phyloP scores from a whole-genome alignment of 2,329 filamentous ascomycete genomes.

The Eutypella sp. region DNA sequence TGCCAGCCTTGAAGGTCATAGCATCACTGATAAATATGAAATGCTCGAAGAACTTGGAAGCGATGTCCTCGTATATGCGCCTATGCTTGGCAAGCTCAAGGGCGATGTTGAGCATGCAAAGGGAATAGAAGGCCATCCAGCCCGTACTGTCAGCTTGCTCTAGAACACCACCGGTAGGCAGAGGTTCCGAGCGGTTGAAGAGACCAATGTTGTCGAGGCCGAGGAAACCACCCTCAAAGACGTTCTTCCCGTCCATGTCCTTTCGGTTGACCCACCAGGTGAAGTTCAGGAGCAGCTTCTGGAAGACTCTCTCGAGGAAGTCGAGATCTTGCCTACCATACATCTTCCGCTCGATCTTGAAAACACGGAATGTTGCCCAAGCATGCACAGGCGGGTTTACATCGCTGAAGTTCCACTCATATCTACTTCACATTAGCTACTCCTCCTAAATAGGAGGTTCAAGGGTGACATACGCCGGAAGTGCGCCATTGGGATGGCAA shows the following conservation, averaged over 20 bases:
- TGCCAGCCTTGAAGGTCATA: constrained; percentile 78
- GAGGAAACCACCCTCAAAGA: constrained; percentile 94
- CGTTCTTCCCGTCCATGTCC: constrained; percentile 89
- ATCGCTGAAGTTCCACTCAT: constrained; percentile 97
- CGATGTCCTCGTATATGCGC: constrained; percentile 92
- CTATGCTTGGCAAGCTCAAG: constrained; percentile 93
- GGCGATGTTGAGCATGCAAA: constrained; percentile 95
- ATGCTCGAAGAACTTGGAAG: constrained; percentile 97
- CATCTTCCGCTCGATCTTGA: constrained; percentile 98
- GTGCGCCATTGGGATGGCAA: constrained; percentile 93
- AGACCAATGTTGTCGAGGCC: constrained; percentile 95
- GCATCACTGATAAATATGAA: constrained; percentile 97
- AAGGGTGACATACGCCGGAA: constrained; percentile 64
- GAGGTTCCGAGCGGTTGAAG: constrained; percentile 92
- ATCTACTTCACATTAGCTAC: constrained; percentile 33
- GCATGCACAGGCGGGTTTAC: constrained; percentile 96
- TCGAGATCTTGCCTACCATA: constrained; percentile 93
- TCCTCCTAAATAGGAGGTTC: not conserved
- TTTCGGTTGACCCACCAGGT: constrained; percentile 99
- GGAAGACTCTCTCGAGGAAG: constrained; percentile 93
- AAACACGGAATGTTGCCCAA: constrained; percentile 90
- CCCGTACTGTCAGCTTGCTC: constrained; percentile 97
- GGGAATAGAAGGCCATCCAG: constrained; percentile 98
- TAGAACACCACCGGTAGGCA: constrained; percentile 87
- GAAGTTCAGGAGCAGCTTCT: constrained; percentile 92